phyloP scores from a whole-genome alignment of 1,284 basidiomycete genomes.

The Tranzscheliella williamsii region DNA sequence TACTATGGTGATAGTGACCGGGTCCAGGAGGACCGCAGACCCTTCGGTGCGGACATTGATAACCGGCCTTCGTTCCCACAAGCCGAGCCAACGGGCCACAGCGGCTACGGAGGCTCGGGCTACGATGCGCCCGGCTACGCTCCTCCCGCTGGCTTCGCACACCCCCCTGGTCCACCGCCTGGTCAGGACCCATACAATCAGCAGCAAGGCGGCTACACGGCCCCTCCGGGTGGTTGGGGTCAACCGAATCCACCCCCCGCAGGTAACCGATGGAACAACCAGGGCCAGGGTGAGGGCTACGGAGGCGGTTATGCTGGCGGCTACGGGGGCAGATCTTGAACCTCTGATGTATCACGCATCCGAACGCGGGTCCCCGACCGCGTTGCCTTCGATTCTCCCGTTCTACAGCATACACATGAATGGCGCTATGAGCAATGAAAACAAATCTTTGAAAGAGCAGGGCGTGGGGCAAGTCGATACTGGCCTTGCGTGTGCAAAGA shows the following conservation, averaged over 20 bases:
- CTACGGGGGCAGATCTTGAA: slow-evolving; percentile 23
- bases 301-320: slow-evolving; percentile 31
- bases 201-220: slow-evolving; percentile 3
- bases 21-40: slow-evolving; percentile 1
- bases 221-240: slow-evolving; percentile 8
- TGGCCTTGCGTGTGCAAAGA: too few relatives aligned
- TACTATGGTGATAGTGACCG: background rate
- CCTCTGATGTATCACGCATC: background rate
- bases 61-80: slow-evolving; percentile 26
- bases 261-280: slow-evolving; percentile 7
- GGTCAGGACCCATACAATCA: background rate
- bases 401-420: too few relatives aligned
- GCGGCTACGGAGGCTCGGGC: slow-evolving; percentile 6
- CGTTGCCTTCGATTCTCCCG: background rate
- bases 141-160: background rate
- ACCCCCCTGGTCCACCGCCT: background rate
- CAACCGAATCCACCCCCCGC: slow-evolving; percentile 12
- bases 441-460: too few relatives aligned
- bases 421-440: too few relatives aligned
- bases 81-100: slow-evolving; percentile 23
- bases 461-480: too few relatives aligned
- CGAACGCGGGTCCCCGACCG: too few relatives aligned
- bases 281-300: slow-evolving; percentile 17
- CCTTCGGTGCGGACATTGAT: slow-evolving; percentile 8
- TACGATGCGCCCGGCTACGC: slow-evolving; percentile 6